phyloP scores from a whole-genome alignment of 2,329 filamentous ascomycete genomes.

The Pseudopyricularia javanii region DNA sequence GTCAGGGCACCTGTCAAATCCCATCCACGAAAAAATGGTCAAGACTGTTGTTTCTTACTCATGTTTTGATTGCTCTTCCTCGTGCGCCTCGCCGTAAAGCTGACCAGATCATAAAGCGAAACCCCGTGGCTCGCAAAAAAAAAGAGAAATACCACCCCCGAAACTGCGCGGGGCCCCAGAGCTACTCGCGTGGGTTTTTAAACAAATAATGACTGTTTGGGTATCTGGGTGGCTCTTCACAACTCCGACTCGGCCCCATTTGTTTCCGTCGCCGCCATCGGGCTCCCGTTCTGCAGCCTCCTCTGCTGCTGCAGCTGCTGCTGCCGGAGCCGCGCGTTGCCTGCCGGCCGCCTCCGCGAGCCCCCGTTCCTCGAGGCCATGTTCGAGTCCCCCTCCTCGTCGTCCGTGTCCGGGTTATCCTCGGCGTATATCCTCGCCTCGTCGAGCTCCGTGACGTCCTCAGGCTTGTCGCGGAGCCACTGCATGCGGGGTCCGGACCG shows the following conservation, averaged over 20 bases:
- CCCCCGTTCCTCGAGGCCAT: conserved; percentile 17
- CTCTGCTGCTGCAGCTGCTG: conserved; percentile 22
- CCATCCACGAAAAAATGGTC: no score
- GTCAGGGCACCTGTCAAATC: no score
- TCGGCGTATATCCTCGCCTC: conserved; percentile 50
- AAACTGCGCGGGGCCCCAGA: not conserved
- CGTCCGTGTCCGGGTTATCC: conserved; percentile 41
- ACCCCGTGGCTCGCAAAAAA: no score
- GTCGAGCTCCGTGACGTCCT: conserved; percentile 70
- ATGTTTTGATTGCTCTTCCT: no score
- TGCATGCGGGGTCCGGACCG: conserved; percentile 90
- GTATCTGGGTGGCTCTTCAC: conserved; percentile 11
- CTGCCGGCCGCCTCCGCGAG: conserved; percentile 28
- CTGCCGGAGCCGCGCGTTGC: conserved; percentile 26
- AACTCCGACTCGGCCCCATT: conserved; percentile 47
- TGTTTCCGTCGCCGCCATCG: conserved; percentile 38
- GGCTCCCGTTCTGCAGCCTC: conserved; percentile 39
- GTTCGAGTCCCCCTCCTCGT: conserved; percentile 39
- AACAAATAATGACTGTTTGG: not conserved
- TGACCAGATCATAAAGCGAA: no score
- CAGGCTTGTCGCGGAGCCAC: conserved; percentile 80
- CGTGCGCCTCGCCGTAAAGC: no score
- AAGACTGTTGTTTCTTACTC: no score
- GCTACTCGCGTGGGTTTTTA: not conserved
- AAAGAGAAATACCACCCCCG: no score